These are phyloP conservation scores for Curvularia eragrostidis DNA, from an alignment of 2,329 filamentous ascomycete genomes.

Conservation along the genomic window DNA sequence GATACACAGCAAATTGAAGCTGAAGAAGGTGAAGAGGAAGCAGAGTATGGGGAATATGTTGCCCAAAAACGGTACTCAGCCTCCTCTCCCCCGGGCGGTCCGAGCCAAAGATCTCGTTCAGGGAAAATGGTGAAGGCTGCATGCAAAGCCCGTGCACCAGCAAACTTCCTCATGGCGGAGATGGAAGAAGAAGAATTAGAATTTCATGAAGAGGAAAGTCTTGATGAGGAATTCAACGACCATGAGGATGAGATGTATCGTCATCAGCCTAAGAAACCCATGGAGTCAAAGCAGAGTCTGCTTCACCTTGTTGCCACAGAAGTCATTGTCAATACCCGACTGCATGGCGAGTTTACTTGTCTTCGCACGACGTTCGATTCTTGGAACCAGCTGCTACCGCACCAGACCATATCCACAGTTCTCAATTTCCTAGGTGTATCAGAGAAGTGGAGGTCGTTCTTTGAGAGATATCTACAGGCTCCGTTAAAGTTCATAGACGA, in stretches of 20 bases:
- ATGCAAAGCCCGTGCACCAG: background rate
- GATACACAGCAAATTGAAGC: conserved; percentile 31
- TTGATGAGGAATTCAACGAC: background rate
- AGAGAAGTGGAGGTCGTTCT: conserved; percentile 54
- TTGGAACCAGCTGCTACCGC: conserved; percentile 50
- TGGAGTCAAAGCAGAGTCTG: conserved; percentile 41
- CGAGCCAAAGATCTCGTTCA: background rate
- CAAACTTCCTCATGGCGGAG: background rate
- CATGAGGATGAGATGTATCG: conserved; percentile 3
- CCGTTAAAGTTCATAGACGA: conserved; percentile 54
- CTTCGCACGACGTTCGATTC: conserved; percentile 43
- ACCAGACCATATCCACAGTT: conserved; percentile 54
- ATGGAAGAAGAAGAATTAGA: background rate
- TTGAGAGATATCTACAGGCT: conserved; percentile 55
- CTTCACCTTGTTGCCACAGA: conserved; percentile 43
- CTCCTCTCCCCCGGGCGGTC: too few species aligned
- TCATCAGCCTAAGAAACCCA: conserved; percentile 31
- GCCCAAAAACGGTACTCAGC: conserved; percentile 1
- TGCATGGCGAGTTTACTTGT: conserved; percentile 40
- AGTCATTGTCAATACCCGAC: conserved; percentile 39
- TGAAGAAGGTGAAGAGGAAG: conserved; percentile 43
- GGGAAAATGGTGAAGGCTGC: background rate
- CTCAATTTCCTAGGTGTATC: conserved; percentile 56
- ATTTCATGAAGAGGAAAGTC: conserved; percentile 9
- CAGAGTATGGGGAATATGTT: conserved; percentile 28